Conservation (phyloP, 2,329 filamentous ascomycete species). For the Davidsoniella eucalypti region DNA sequence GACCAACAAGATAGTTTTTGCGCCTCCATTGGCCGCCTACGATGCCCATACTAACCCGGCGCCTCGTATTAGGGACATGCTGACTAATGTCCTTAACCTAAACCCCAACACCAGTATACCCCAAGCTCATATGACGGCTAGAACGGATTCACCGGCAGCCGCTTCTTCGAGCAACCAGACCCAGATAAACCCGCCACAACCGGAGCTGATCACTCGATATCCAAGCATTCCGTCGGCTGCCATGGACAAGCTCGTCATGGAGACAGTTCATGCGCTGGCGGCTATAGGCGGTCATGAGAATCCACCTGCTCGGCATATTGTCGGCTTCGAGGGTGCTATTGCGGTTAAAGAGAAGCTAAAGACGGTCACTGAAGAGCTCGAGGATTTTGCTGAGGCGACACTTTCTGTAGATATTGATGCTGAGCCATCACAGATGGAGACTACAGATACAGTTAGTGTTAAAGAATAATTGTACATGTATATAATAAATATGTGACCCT, state of each 20-base stretch:
- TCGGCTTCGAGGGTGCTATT: slow-evolving; percentile 72
- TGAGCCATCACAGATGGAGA: slow-evolving; percentile 21
- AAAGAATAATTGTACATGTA: slow-evolving; percentile 14
- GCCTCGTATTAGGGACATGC: slow-evolving; percentile 67
- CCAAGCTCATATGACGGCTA: slow-evolving; percentile 13
- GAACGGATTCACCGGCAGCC: slow-evolving; percentile 4
- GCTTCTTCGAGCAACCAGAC: not conserved
- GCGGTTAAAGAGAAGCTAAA: slow-evolving; percentile 93
- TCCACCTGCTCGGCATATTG: slow-evolving; percentile 83
- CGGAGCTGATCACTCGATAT: slow-evolving; percentile 48
- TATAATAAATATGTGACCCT: too few relatives aligned
- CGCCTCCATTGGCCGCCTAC: slow-evolving; percentile 54
- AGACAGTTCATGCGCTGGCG: slow-evolving; percentile 80
- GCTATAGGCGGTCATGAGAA: slow-evolving; percentile 94
- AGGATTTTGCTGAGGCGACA: slow-evolving; percentile 88
- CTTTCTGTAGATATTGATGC: slow-evolving; percentile 59
- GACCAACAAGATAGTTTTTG: slow-evolving; percentile 73
- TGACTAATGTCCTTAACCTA: slow-evolving; percentile 62
- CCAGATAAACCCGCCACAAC: not conserved
- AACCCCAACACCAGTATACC: slow-evolving; percentile 46
- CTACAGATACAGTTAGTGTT: slow-evolving; percentile 24
- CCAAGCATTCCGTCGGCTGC: slow-evolving; percentile 53
- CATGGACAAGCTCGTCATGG: slow-evolving; percentile 59
- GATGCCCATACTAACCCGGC: slow-evolving; percentile 50
- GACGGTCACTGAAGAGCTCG: slow-evolving; percentile 87